Conservation (phyloP, 768 basidiomycete genomes). For the Amanita jacksonii region DNA sequence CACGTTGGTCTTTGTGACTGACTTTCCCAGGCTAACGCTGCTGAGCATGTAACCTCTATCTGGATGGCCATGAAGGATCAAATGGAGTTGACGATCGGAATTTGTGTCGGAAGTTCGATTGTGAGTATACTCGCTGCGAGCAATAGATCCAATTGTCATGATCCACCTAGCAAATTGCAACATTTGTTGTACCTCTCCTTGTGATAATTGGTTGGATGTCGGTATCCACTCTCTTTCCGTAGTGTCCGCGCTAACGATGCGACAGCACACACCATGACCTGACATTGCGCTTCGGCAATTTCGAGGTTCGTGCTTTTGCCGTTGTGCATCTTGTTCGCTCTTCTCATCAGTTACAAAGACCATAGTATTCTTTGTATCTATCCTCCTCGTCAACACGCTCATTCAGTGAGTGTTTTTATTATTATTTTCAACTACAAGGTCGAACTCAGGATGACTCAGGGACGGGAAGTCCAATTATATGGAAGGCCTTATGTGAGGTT, state of each 20-base stretch:
- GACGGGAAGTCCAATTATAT: slow-evolving; percentile 88
- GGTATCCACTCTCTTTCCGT: slow-evolving; percentile 21
- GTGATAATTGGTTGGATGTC: slow-evolving; percentile 86
- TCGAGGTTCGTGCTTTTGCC: slow-evolving; percentile 44
- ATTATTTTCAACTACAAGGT: slow-evolving; percentile 2
- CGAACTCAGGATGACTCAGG: slow-evolving; percentile 20
- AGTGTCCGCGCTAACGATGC: slow-evolving; percentile 2
- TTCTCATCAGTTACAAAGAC: slow-evolving; percentile 40
- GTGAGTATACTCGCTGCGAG: slow-evolving; percentile 29
- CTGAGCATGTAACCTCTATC: slow-evolving; percentile 78
- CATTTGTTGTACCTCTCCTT: slow-evolving; percentile 79
- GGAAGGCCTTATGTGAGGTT: slow-evolving; percentile 67
- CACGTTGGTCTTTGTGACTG: not conserved
- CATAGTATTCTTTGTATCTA: slow-evolving; percentile 76
- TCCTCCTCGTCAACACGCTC: slow-evolving; percentile 79
- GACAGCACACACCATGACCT: slow-evolving; percentile 55
- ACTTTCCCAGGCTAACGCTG: slow-evolving; percentile 55
- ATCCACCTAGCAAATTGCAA: slow-evolving; percentile 62
- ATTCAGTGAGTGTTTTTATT: slow-evolving; percentile 41
- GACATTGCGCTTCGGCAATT: slow-evolving; percentile 78
- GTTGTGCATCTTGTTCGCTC: not conserved
- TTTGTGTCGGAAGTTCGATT: slow-evolving; percentile 76
- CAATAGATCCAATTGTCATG: not conserved
- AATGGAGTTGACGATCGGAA: slow-evolving; percentile 62
- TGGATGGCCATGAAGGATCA: slow-evolving; percentile 80